Conservation (phyloP, 345 rosid species). For the Clarkia xantiana region DNA sequence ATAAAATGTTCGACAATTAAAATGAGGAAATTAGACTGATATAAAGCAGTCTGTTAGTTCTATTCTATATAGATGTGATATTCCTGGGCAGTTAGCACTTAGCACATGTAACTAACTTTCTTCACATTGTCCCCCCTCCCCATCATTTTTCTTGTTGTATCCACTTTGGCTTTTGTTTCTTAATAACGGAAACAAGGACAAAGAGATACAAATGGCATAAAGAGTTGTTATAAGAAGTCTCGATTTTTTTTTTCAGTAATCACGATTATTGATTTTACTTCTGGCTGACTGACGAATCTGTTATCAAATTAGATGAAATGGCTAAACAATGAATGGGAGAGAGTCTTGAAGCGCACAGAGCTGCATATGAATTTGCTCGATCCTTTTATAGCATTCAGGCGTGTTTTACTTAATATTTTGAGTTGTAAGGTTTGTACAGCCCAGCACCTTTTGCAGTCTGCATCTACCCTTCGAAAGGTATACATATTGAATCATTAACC, state of each 20-base stretch:
- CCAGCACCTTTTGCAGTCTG: slow-evolving; percentile 81
- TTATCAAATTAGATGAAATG: slow-evolving; percentile 45
- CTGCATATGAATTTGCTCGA: slow-evolving; percentile 89
- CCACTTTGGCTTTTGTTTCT: no score
- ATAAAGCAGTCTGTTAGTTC: no score
- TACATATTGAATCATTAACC: slow-evolving; percentile 2
- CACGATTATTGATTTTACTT: not conserved
- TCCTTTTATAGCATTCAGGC: slow-evolving; percentile 83
- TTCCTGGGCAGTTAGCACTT: no score
- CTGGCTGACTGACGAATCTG: slow-evolving; percentile 11
- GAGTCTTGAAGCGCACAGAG: slow-evolving; percentile 49
- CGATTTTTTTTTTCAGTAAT: not conserved
- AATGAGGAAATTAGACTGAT: no score
- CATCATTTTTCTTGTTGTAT: no score
- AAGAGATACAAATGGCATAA: no score
- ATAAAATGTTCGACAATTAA: no score
- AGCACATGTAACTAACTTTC: no score
- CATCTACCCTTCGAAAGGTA: slow-evolving; percentile 92
- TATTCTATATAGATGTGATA: no score
- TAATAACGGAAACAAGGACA: no score
- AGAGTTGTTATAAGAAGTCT: not conserved
- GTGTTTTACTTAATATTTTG: slow-evolving; percentile 71
- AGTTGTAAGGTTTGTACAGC: slow-evolving; percentile 38
- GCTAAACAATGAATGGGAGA: slow-evolving; percentile 64
- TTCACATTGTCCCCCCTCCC: no score